phyloP scores from a whole-genome alignment of 192 early-diverging fungal genomes.

The Piromyces sp. region DNA sequence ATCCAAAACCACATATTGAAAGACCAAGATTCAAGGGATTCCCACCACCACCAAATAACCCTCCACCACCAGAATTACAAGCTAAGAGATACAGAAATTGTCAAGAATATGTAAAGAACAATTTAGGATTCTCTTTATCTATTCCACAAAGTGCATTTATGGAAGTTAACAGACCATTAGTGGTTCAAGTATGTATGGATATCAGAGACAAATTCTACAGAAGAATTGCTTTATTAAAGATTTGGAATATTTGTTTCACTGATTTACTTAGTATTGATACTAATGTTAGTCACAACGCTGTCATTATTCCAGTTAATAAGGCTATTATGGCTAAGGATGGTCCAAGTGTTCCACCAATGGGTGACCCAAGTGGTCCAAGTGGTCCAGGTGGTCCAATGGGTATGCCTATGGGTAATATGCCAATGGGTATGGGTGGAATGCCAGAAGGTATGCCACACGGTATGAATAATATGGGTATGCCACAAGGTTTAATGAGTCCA shows the following conservation, averaged over 20 bases:
- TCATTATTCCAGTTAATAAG: not conserved
- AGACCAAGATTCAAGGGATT: not conserved
- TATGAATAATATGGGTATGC: too few relatives aligned
- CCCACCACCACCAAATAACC: not conserved
- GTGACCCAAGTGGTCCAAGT: too few relatives aligned
- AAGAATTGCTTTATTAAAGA: not conserved
- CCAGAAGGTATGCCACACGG: too few relatives aligned
- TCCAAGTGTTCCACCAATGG: not conserved
- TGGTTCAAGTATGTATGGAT: not conserved
- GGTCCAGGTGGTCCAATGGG: too few relatives aligned
- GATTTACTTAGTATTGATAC: not conserved
- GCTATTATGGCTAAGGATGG: not conserved
- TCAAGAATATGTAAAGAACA: not conserved
- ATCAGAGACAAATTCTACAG: not conserved
- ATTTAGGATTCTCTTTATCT: not conserved
- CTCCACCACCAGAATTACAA: not conserved
- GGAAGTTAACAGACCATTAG: not conserved
- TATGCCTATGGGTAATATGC: too few relatives aligned
- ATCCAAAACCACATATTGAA: not conserved
- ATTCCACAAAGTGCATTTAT: not conserved
- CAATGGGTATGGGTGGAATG: too few relatives aligned
- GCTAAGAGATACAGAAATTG: not conserved
- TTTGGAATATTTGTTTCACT: not conserved
- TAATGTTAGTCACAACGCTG: not conserved
- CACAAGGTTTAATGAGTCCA: too few relatives aligned